phyloP scores from a whole-genome alignment of 495 filamentous ascomycete species.

The Xylaria castorea region DNA sequence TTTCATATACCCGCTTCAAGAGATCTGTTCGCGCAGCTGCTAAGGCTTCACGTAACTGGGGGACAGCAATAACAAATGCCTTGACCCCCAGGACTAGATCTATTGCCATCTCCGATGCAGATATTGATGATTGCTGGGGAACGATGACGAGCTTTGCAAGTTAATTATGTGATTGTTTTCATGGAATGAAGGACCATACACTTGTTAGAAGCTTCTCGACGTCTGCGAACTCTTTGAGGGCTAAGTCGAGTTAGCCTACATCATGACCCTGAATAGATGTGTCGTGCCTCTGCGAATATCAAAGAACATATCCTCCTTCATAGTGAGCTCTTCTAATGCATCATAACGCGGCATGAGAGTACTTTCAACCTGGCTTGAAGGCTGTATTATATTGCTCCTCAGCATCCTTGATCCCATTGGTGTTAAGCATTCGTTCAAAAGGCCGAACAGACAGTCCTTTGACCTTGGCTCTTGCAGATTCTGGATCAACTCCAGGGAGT shows the following conservation, averaged over 20 bases:
- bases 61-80: slow-evolving; percentile 72
- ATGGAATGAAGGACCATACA: slow-evolving; percentile 43
- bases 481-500: slow-evolving; percentile 86
- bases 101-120: slow-evolving; percentile 76
- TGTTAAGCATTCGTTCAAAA: slow-evolving; percentile 84
- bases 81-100: slow-evolving; percentile 91
- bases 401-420: slow-evolving; percentile 87
- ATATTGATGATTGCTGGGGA: slow-evolving; percentile 63
- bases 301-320: slow-evolving; percentile 87
- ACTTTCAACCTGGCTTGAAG: slow-evolving; percentile 73
- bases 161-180: slow-evolving; percentile 31
- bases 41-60: slow-evolving; percentile 72
- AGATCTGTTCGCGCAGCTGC: slow-evolving; percentile 68
- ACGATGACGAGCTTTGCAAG: slow-evolving; percentile 49
- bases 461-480: slow-evolving; percentile 79
- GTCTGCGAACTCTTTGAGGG: slow-evolving; percentile 76
- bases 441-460: slow-evolving; percentile 78
- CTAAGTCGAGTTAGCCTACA: slow-evolving; percentile 45
- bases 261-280: neutral
- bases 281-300: slow-evolving; percentile 68
- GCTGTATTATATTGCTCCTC: slow-evolving; percentile 84
- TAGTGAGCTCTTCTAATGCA: slow-evolving; percentile 81
- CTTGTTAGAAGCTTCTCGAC: slow-evolving; percentile 70
- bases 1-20: slow-evolving; percentile 68
- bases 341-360: slow-evolving; percentile 72